Base-by-base conservation (phyloP, 202 grass and related monocot genomes). In the Elaeis oleifera region DNA sequence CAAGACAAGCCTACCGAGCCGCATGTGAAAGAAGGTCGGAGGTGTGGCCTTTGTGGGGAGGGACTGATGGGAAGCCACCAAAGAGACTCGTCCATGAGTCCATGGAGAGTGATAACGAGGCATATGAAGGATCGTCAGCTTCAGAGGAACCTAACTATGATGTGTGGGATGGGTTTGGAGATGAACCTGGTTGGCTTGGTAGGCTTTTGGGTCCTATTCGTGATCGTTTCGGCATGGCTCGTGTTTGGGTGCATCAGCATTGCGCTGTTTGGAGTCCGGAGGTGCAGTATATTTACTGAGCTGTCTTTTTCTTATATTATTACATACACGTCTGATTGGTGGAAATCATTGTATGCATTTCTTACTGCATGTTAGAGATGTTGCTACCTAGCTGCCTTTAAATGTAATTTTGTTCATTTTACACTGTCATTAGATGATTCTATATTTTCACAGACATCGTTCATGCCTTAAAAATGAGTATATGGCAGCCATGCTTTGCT, bases 231-330 rank as follows among this genome's bases (percentile, higher is more conserved):
- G 94, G 88, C 21, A 97, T 97, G 62, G 73, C 88, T 53, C 79
- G 88, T 63, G 78, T 97, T 54, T 92, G 94, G 88, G 94, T 97
- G 76, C 88, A 97, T 84, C 94, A 92, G 72, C 85, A 97, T 77
- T 97, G 94, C 60, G 94, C 94, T 4, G 88, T 97, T 77, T 92
- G 88, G 94, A 97, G 82, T 74, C 94, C 85, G 1, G 85, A 97
- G 88, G 94, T 97, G 32, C 64, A 49, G n/a, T 64, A 22, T 8
- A 71, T 71, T 14, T 71, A 1, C 55, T 58, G 23, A 15, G 26
- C 24, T 50, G 36, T 23, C 19, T 71, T 25, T 21, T 48, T 1
- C 5, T 68, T 21, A 16, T 21, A n/a, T 36, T 56, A 23, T 16
- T 44, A 14, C 36, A 13, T 11, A 44, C 36, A 14, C 13, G 36